Percentiles rank a stretch among this genome's conserved stretches.
Evolutionary conservation across 768 basidiomycete genomes (phyloP).

Genomic region (Auriscalpium orientale): DNA sequence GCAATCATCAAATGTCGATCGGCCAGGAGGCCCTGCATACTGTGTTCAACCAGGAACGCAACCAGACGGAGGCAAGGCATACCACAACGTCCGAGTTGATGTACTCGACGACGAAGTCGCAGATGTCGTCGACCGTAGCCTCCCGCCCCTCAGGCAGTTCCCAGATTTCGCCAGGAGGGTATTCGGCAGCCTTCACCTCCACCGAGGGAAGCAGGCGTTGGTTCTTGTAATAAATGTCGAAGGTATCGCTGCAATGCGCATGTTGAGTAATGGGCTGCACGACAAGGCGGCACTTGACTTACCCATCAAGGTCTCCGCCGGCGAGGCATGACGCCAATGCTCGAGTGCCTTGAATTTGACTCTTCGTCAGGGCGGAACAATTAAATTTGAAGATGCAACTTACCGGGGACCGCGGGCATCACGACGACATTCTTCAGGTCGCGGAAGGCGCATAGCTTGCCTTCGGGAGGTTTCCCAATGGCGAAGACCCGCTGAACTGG

Average conservation of each 20-base stretch:
- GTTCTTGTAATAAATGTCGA: conserved; percentile 48
- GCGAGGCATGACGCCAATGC: conserved; percentile 63
- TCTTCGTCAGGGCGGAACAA: not conserved
- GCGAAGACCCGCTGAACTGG: conserved; percentile 21
- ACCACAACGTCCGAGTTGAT: conserved; percentile 79
- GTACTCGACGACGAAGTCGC: conserved; percentile 77
- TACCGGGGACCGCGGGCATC: conserved; percentile 13
- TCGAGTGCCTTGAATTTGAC: conserved; percentile 36
- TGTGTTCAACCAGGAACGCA: not conserved
- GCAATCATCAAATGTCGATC: conserved; percentile 64
- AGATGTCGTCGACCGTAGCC: conserved; percentile 61
- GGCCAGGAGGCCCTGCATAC: conserved; percentile 55
- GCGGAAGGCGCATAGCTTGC: conserved; percentile 14
- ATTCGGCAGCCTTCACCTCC: conserved; percentile 44
- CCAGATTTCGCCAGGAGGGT: conserved; percentile 27
- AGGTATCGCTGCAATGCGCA: conserved; percentile 45
- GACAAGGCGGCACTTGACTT: conserved; percentile 10
- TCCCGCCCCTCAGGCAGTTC: conserved; percentile 24
- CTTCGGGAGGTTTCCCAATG: conserved; percentile 21
- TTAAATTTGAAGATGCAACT: not conserved
- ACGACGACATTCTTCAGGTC: conserved; percentile 20
- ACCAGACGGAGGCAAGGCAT: conserved; percentile 11
- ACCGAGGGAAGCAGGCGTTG: conserved; percentile 46
- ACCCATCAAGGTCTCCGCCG: conserved; percentile 82
- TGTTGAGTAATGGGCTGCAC: not conserved